Conservation (phyloP, 768 basidiomycete species). For the Hericium rajendrae region DNA sequence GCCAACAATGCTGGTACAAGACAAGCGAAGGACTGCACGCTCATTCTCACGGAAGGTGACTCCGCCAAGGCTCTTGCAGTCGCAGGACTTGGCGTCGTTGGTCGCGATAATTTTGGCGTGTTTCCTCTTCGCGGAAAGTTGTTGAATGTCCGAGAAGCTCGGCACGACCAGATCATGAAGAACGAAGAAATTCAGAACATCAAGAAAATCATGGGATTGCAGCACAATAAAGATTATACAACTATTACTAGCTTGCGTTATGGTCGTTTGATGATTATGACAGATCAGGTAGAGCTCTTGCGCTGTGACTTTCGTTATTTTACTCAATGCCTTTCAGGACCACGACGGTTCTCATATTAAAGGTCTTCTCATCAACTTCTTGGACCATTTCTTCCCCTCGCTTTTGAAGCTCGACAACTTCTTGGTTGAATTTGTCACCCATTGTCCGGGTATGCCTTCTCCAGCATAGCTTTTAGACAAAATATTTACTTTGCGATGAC, state of each 20-base stretch:
- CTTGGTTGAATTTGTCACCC: conserved; percentile 96
- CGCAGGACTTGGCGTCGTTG: conserved; percentile 89
- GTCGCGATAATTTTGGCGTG: conserved; percentile 94
- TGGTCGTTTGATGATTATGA: conserved; percentile 98
- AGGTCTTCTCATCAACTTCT: conserved; percentile 95
- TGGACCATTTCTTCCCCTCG: conserved; percentile 96
- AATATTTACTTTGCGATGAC: not conserved
- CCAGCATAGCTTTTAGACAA: not conserved
- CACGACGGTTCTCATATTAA: conserved; percentile 99
- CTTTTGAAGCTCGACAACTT: conserved; percentile 85
- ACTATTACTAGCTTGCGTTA: conserved; percentile 67
- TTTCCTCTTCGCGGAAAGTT: conserved; percentile 97
- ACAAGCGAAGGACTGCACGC: conserved; percentile 73
- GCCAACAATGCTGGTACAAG: conserved; percentile 95
- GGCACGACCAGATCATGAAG: conserved; percentile 94
- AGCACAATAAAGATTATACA: conserved; percentile 86
- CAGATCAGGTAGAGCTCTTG: conserved; percentile 72
- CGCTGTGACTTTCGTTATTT: not conserved
- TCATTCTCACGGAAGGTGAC: conserved; percentile 98
- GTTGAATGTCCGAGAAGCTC: conserved; percentile 94
- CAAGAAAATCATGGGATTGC: conserved; percentile 96
- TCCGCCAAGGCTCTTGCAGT: conserved; percentile 96
- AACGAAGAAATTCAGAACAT: conserved; percentile 96
- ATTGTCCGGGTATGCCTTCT: conserved; percentile 72
- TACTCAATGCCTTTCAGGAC: conserved; percentile 46